phyloP scores from a whole-genome alignment of 2,329 filamentous ascomycete genomes.

The Trichoderma brevicompactum region DNA sequence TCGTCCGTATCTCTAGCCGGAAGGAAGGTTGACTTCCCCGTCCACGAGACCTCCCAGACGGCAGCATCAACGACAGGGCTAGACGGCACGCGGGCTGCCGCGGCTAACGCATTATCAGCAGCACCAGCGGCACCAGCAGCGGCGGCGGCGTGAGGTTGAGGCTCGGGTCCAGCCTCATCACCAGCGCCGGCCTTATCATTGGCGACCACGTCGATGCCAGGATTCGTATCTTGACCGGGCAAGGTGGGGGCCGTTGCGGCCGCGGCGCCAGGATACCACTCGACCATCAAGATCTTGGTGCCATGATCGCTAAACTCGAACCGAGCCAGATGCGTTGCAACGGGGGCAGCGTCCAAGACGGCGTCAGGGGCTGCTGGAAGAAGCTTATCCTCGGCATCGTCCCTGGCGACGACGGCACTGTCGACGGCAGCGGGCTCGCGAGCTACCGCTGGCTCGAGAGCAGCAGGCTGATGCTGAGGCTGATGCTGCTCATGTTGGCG shows the following conservation, averaged over 20 bases:
- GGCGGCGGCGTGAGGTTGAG: constrained; percentile 25
- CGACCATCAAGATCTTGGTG: constrained; percentile 91
- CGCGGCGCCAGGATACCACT: constrained; percentile 66
- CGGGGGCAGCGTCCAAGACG: constrained; percentile 29
- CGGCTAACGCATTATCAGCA: constrained; percentile 6
- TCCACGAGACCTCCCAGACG: constrained; percentile 81
- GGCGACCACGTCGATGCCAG: constrained; percentile 5
- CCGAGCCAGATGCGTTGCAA: constrained; percentile 58
- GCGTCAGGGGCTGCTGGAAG: constrained; percentile 28
- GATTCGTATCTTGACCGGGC: constrained; percentile 16
- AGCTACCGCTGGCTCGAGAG: not conserved
- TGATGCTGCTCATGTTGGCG: not conserved
- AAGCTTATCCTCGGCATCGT: constrained; percentile 29
- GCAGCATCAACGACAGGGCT: constrained; percentile 31
- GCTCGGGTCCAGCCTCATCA: constrained; percentile 9
- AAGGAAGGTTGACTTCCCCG: constrained; percentile 75
- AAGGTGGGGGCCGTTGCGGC: constrained; percentile 25
- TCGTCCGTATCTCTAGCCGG: constrained; percentile 55
- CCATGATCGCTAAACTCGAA: constrained; percentile 90
- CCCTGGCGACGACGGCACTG: constrained; percentile 31
- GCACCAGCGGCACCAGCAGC: not conserved
- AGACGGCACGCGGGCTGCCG: constrained; percentile 9
- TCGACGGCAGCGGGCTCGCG: constrained; percentile 14
- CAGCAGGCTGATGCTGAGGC: not conserved
- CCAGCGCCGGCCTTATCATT: constrained; percentile 8